Percentiles rank a stretch among this genome's conserved stretches.
phyloP scores from a whole-genome alignment of 371 early-diverging fungal species.

The Syncephalastrum racemosum region DNA sequence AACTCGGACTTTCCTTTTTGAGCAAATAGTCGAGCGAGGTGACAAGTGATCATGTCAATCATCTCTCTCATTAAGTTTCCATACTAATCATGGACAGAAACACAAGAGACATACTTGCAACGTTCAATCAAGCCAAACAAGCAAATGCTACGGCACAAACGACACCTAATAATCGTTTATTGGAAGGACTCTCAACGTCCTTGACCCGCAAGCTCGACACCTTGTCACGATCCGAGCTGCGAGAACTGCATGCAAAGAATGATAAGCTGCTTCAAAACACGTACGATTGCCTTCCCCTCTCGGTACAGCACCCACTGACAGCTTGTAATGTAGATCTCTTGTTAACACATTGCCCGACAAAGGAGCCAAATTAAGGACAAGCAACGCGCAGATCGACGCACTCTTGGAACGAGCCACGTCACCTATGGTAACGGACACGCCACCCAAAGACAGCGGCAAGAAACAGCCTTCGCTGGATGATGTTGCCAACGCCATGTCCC shows the following conservation, averaged over 20 bases:
- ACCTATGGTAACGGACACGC: neutral
- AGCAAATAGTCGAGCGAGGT: no score
- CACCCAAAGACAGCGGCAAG: conserved; percentile 3
- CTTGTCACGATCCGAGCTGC: conserved; percentile 22
- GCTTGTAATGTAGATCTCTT: conserved; percentile 4
- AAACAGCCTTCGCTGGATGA: no score
- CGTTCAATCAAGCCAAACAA: no score
- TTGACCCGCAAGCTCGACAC: conserved; percentile 21
- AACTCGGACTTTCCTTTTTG: no score
- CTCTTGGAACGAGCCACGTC: conserved; percentile 9
- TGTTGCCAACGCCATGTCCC: no score
- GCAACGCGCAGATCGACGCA: conserved; percentile 21
- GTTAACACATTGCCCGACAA: conserved; percentile 36
- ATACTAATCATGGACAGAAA: no score
- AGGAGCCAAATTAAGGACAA: conserved; percentile 32
- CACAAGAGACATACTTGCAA: no score
- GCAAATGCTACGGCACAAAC: no score
- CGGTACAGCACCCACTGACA: neutral
- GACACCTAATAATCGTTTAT: conserved; percentile 5
- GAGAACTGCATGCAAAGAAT: conserved; percentile 21
- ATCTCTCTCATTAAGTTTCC: no score
- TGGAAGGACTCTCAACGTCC: conserved; percentile 27
- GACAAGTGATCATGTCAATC: no score
- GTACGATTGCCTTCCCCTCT: conserved; percentile 15
- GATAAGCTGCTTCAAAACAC: conserved; percentile 27